Conservation (phyloP, 2,329 filamentous ascomycete genomes). For the Exophiala sideris region DNA sequence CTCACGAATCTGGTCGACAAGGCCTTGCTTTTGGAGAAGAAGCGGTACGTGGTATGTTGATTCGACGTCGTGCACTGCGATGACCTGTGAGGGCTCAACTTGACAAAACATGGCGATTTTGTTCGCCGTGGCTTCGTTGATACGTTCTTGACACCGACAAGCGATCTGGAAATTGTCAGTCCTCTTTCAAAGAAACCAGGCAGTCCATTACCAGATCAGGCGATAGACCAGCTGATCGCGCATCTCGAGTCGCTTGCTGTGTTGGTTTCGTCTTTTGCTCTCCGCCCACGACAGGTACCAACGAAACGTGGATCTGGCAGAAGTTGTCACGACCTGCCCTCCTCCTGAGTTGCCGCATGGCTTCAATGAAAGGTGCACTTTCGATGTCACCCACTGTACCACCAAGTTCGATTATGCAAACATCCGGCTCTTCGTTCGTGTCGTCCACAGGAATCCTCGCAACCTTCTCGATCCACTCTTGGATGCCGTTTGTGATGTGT, state of each 20-base stretch:
- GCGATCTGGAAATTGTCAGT: slow-evolving; percentile 62
- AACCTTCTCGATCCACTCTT: slow-evolving; percentile 88
- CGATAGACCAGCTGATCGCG: slow-evolving; percentile 73
- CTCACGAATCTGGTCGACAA: slow-evolving; percentile 64
- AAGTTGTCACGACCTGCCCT: slow-evolving; percentile 75
- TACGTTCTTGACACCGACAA: slow-evolving; percentile 77
- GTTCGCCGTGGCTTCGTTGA: slow-evolving; percentile 69
- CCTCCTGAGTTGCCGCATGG: slow-evolving; percentile 72
- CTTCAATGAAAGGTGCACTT: slow-evolving; percentile 82
- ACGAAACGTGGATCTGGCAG: slow-evolving; percentile 82
- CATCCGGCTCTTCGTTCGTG: slow-evolving; percentile 76
- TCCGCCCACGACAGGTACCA: slow-evolving; percentile 70
- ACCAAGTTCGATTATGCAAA: slow-evolving; percentile 75
- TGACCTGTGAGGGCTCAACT: slow-evolving; percentile 77
- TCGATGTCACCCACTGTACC: slow-evolving; percentile 70
- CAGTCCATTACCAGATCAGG: slow-evolving; percentile 60
- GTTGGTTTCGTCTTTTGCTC: slow-evolving; percentile 98
- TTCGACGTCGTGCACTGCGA: slow-evolving; percentile 81
- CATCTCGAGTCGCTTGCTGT: slow-evolving; percentile 80
- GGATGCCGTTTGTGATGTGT: slow-evolving; percentile 85
- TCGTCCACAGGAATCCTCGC: slow-evolving; percentile 83
- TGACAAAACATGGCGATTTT: slow-evolving; percentile 92
- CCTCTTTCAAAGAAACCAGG: slow-evolving; percentile 20
- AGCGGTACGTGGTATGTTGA: slow-evolving; percentile 93
- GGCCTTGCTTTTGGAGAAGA: slow-evolving; percentile 78